phyloP scores from a whole-genome alignment of 148 eudicot genomes.

The Pharnaceum exiguum region DNA sequence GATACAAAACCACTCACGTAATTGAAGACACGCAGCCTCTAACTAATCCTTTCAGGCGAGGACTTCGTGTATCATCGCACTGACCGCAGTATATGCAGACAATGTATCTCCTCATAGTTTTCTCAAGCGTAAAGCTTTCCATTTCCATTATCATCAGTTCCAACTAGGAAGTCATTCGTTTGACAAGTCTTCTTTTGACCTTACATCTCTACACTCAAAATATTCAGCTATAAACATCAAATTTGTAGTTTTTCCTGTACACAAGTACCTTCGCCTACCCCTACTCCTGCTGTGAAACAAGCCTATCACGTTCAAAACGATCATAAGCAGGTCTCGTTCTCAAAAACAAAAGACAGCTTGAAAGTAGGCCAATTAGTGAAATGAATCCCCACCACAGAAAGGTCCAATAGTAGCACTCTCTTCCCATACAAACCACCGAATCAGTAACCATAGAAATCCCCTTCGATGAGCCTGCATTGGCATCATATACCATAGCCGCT shows the following conservation, averaged over 20 bases:
- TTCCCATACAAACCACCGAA: slow-evolving; percentile 64
- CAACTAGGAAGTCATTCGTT: no score
- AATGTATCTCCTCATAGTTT: no score
- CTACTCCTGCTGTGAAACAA: slow-evolving; percentile 28
- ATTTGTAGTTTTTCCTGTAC: slow-evolving; percentile 3
- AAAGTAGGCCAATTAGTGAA: slow-evolving; percentile 53
- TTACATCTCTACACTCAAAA: not conserved
- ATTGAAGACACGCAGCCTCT: no score
- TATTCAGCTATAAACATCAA: not conserved
- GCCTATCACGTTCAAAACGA: slow-evolving; percentile 50
- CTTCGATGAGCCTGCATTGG: slow-evolving; percentile 26
- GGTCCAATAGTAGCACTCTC: slow-evolving; percentile 62
- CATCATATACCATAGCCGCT: slow-evolving; percentile 68
- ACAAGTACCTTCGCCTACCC: not conserved
- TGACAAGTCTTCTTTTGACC: not conserved
- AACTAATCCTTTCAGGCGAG: no score
- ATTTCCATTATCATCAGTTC: slow-evolving; percentile 9
- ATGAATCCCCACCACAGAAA: slow-evolving; percentile 76
- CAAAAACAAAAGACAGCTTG: slow-evolving; percentile 54
- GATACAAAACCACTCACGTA: no score
- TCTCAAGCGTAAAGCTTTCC: not conserved
- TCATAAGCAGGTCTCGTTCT: slow-evolving; percentile 74
- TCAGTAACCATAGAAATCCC: slow-evolving; percentile 19
- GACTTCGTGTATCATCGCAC: no score
- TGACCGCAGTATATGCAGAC: no score